phyloP scores from a whole-genome alignment of 2,329 filamentous ascomycete species.

The Cladosporium sphaerospermum region DNA sequence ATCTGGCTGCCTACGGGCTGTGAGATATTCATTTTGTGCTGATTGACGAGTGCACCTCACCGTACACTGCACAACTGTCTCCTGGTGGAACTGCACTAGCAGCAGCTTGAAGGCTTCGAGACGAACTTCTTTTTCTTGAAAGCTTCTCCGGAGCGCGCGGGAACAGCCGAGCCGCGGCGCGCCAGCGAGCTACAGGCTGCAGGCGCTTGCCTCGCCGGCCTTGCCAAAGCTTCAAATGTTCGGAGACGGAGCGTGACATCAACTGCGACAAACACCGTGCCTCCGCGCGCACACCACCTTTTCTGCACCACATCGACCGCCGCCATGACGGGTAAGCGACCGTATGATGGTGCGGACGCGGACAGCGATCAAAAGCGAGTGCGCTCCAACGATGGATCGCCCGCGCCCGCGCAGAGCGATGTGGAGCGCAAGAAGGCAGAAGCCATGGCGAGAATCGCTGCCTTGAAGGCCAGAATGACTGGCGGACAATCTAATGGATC shows the following conservation, averaged over 20 bases:
- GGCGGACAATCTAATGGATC: slow-evolving; percentile 20
- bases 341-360: slow-evolving; percentile 4
- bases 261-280: background rate
- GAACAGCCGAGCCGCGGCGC: background rate
- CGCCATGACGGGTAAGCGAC: slow-evolving; percentile 19
- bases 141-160: background rate
- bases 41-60: slow-evolving; percentile 4
- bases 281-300: background rate
- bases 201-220: background rate
- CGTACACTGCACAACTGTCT: slow-evolving; percentile 6
- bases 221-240: background rate
- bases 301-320: slow-evolving; percentile 25
- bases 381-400: slow-evolving; percentile 33
- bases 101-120: background rate
- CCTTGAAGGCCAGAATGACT: slow-evolving; percentile 30
- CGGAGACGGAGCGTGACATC: background rate
- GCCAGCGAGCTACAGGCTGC: background rate
- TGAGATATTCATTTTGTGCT: slow-evolving; percentile 38
- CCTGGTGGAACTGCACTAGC: background rate
- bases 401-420: slow-evolving; percentile 20
- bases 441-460: slow-evolving; percentile 29
- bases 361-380: slow-evolving; percentile 31
- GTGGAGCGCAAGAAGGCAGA: slow-evolving; percentile 29
- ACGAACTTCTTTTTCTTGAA: background rate
- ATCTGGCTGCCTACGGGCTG: slow-evolving; percentile 80